Base-by-base conservation (phyloP, 2,329 filamentous ascomycete genomes). In the Pseudogymnoascus sp. region DNA sequence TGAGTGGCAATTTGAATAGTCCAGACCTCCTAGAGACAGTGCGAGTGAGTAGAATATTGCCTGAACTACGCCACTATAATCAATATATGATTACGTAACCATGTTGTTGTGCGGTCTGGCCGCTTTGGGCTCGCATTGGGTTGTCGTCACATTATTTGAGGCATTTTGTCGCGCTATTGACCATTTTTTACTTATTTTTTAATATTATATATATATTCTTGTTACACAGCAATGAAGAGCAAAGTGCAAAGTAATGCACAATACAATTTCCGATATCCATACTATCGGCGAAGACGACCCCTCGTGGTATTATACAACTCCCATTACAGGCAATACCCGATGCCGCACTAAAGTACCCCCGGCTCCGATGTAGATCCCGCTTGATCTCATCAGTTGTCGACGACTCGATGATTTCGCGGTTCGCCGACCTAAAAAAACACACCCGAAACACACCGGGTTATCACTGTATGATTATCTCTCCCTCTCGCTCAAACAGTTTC, bases 401-500 rank as follows among this genome's bases (percentile, higher is more conserved):
- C 29, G 49, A 55, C n/a, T 33, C 49, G 29, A 21, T 55, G 29
- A 21, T 33, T 35, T 55, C 49, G 29, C 49, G 33, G n/a, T 14
- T 33, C 29, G 16, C 29, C 11, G 16, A 55, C 49, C 49, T 21
- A 29, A 7, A 55, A 55, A 55, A 55, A 33, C 49, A 55, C 29
- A 14, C 49, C 49, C 29, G 3, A 33, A 33, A 19, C 49, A 21
- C 49, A 29, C 49, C 29, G 29, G 29, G n/a, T 14, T 29, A 29
- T 55, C 29, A 33, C 49, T 55, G 49, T 55, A 55, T 55, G 49
- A 55, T 55, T 55, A 55, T 55, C 49, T 55, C 49, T 55, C 49
- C 49, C 29, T 55, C 49, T 2, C 49, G 49, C n/a, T 55, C 49
- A 21, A 55, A n/a, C 49, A 55, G 29, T 55, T 55, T 55, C 29